Percentiles rank a stretch among this genome's conserved stretches.
Evolutionary conservation across 345 rosid species (phyloP).

Genomic region (Populus nigra): DNA sequence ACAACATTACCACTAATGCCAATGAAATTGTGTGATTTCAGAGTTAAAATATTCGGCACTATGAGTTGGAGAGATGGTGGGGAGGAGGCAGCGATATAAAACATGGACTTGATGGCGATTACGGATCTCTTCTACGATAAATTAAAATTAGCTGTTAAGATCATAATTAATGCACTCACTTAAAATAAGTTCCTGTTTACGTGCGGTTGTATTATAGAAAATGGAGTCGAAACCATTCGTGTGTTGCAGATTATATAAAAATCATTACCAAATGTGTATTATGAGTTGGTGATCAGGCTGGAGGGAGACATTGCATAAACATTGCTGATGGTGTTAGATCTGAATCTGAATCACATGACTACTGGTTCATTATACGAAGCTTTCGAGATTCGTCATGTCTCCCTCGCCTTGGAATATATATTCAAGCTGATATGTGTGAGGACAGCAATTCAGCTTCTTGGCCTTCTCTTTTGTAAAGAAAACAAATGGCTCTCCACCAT

Average conservation of each 20-base stretch:
- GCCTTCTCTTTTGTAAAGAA: background rate
- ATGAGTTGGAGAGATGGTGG: background rate
- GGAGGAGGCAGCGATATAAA: background rate
- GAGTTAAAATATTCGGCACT: background rate
- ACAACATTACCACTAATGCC: background rate
- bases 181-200: background rate
- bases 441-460: background rate
- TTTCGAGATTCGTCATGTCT: background rate
- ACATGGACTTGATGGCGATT: background rate
- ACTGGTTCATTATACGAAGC: background rate
- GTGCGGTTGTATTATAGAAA: background rate
- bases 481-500: slow-evolving; percentile 42
- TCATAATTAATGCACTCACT: background rate
- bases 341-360: background rate
- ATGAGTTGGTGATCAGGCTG: slow-evolving; percentile 5
- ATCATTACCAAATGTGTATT: background rate
- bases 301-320: slow-evolving; percentile 12
- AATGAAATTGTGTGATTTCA: background rate
- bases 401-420: background rate
- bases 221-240: background rate
- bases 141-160: background rate
- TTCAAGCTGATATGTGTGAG: background rate
- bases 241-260: background rate
- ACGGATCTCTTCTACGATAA: background rate
- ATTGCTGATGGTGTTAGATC: background rate